Base-by-base conservation (phyloP, 495 filamentous ascomycete species). In the Trypethelium eluteriae region DNA sequence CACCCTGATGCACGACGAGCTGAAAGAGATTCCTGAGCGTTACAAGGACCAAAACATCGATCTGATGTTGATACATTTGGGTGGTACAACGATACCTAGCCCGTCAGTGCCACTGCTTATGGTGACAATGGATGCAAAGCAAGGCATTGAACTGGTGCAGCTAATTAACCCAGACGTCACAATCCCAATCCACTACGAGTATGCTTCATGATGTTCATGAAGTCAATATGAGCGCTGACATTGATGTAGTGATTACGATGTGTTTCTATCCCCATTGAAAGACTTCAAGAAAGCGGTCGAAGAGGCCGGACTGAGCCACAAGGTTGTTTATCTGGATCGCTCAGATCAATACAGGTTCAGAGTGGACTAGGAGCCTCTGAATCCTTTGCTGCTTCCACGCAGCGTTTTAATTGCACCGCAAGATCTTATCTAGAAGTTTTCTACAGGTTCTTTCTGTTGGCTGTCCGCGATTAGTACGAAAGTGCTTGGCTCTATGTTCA, bases 91-190 rank as follows among this genome's bases (percentile, higher is more conserved):
- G 35, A 82, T 90, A 7, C 88, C 87, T 0, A 78, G 80, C 2
- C 83, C 85, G 0, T 70, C 75, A 0, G 50, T 84, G 70, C 83
- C 84, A 38, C 72, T 88, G 64, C 63, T 89, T 9, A 88, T 88
- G 85, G 82, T 89, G n/a, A 89, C 85, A 0, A 90, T 90, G 88
- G 87, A 90, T 68, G 88, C 81, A 10, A 76, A 77, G 73, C 83
- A 88, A 74, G 86, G 88, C 0, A 69, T 88, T 5, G 69, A 85
- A 76, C 73, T 89, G 18, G 12, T 53, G 65, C 72, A 77, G 68
- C 62, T 89, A 46, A 76, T 90, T 1, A 75, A 85, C 14, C 84
- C 88, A 50, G 84, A 88, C 41, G 65, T 53, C 12, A 53, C 49
- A 53, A 53, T 53, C 18, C 49, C 49, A 16, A 53, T 53, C 18